These are phyloP conservation scores for Solanum chiquidenum DNA, from an alignment of 257 asterid species.

Conservation along the genomic window DNA sequence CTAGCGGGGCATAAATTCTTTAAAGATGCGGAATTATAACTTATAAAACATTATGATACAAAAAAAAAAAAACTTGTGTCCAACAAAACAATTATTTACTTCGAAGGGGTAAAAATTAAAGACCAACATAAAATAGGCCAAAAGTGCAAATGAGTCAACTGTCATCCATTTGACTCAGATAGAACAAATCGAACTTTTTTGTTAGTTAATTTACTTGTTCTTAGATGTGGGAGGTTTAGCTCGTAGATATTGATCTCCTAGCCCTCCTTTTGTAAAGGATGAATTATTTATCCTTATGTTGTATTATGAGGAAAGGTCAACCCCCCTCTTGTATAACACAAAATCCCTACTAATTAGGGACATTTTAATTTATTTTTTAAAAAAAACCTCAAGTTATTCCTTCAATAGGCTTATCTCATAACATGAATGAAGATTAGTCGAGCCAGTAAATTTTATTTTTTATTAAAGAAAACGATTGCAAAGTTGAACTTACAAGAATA, in stretches of 20 bases:
- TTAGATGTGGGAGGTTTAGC: no score
- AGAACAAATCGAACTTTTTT: no score
- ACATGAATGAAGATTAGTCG: accelerated
- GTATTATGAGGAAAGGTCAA: background rate
- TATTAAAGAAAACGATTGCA: background rate
- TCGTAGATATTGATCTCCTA: no score
- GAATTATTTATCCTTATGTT: background rate
- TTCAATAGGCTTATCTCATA: background rate
- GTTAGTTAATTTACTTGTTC: no score
- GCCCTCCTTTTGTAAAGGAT: background rate
- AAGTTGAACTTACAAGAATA: constrained; percentile 1
- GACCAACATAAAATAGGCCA: background rate
- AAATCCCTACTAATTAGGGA: no score
- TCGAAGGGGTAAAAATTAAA: background rate
- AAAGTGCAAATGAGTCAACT: background rate
- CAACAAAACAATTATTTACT: no score
- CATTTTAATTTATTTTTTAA: no score
- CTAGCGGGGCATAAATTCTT: no score
- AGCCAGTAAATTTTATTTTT: background rate
- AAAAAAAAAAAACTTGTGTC: no score
- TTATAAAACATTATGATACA: no score
- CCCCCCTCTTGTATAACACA: no score
- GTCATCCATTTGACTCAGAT: background rate
- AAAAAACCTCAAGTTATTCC: no score
- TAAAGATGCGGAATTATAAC: background rate